phyloP scores from a whole-genome alignment of 129 eudicot species.

The Erigeron canadensis region DNA sequence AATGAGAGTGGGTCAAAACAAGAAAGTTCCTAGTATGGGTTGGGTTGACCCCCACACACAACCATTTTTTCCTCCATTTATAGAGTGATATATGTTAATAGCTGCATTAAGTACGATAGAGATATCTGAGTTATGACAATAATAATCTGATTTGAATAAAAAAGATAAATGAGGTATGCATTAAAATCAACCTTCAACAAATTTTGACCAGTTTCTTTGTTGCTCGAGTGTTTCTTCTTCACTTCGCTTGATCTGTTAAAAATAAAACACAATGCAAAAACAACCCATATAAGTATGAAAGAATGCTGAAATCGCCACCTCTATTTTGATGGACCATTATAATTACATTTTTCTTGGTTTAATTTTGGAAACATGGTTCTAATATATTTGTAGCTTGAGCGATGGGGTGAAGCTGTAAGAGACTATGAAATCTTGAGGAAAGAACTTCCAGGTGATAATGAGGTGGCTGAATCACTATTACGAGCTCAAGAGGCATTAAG shows the following conservation, averaged over 20 bases:
- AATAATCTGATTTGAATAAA: too few species aligned
- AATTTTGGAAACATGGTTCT: neutral
- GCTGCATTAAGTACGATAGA: too few species aligned
- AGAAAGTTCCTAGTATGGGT: too few species aligned
- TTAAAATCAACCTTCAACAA: too few species aligned
- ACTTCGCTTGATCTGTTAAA: neutral
- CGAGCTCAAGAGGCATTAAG: conserved; percentile 55
- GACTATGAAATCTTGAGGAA: conserved; percentile 52
- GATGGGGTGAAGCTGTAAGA: conserved; percentile 55
- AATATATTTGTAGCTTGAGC: conserved; percentile 41
- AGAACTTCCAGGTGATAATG: conserved; percentile 57
- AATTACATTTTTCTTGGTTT: conserved; percentile 3
- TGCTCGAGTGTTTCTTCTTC: neutral
- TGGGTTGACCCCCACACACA: neutral
- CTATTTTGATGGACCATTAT: neutral
- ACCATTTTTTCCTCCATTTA: too few species aligned
- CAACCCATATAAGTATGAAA: neutral
- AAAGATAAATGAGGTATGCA: too few species aligned
- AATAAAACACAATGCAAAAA: neutral
- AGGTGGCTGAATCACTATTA: conserved; percentile 50
- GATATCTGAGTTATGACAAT: too few species aligned
- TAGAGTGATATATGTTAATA: too few species aligned
- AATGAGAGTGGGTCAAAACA: too few species aligned
- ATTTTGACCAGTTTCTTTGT: neutral
- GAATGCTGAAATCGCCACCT: neutral